Base-by-base conservation (phyloP, 371 early-diverging fungal genomes). In the Actinomucor elegans region DNA sequence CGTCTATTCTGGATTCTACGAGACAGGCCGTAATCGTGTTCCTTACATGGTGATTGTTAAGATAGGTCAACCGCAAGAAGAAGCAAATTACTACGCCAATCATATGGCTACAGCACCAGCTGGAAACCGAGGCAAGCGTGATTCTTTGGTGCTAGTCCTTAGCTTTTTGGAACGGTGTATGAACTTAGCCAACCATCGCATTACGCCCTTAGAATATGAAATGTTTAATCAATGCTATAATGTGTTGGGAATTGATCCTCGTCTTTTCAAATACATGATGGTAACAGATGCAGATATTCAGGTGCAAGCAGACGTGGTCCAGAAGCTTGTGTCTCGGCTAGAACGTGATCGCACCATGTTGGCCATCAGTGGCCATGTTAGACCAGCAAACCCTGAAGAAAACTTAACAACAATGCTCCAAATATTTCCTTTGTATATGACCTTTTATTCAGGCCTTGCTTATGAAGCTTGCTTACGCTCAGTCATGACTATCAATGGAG, bases 61-160 rank as follows among this genome's bases (percentile, higher is more conserved):
- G 38, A 40, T 66, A 20, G 79, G 75, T 20, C 61, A 59, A 17
- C 52, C 65, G 2, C 46, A 51, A 6, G 78, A 74, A 52, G 20
- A 38, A 15, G n/a, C 48, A 5, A 41, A 41, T 5, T 49, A 49
- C 8, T 40, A 28, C 12, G 31, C 33, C 26, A 36, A 24, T 4
- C 57, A 51, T 37, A 21, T 48, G 15, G n/a, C 31, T 1, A 54
- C 45, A 10, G 50, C 56, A 2, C 65, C 43, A 17, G 61, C 66
- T 20, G 79, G 79, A 1, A 75, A 78, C 23, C 62, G 79, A 2
- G 79, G 79, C 9, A 78, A 78, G 32, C 59, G 75, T 4, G 79
- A 75, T 40, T 71, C 73, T 0, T 64, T 77, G 54, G 51, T 75
- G 29, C 46, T 78, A 8, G 57, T 65, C 2, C 40, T 75, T 4